Evolutionary conservation across 2,329 filamentous ascomycete genomes (phyloP).

Genomic region (Boeremia exigua): DNA sequence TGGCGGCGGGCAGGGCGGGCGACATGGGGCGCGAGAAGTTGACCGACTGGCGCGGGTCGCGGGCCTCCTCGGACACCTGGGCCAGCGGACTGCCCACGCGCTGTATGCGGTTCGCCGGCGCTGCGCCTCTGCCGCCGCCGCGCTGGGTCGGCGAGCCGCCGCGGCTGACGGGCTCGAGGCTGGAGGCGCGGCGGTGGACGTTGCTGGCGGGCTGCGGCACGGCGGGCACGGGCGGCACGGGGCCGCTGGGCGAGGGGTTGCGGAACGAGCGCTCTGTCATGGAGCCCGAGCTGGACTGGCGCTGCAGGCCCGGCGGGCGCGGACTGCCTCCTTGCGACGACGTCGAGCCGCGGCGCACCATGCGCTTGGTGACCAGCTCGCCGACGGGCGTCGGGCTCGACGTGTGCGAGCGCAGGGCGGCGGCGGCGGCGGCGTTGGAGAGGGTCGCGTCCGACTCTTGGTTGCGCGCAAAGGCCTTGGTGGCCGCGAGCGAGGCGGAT

Average conservation of each 20-base stretch:
- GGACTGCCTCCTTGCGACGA: conserved; percentile 64
- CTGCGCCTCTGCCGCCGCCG: conserved; percentile 41
- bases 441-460: conserved; percentile 69
- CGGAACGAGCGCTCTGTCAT: conserved; percentile 92
- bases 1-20: conserved; percentile 34
- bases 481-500: conserved; percentile 79
- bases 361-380: conserved; percentile 87
- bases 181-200: conserved; percentile 51
- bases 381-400: conserved; percentile 79
- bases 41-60: conserved; percentile 52
- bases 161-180: conserved; percentile 58
- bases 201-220: conserved; percentile 61
- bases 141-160: conserved; percentile 52
- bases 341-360: conserved; percentile 72
- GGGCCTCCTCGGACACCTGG: conserved; percentile 53
- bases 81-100: conserved; percentile 45
- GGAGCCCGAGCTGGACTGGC: conserved; percentile 72
- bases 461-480: conserved; percentile 77
- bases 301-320: conserved; percentile 47
- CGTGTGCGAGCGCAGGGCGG: conserved; percentile 79
- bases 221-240: conserved; percentile 75
- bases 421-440: conserved; percentile 84
- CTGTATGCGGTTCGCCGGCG: conserved; percentile 31
- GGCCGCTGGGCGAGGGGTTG: conserved; percentile 63
- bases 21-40: conserved; percentile 64